phyloP scores from a whole-genome alignment of 1,284 basidiomycete species.

The Pseudozyma thailandica region DNA sequence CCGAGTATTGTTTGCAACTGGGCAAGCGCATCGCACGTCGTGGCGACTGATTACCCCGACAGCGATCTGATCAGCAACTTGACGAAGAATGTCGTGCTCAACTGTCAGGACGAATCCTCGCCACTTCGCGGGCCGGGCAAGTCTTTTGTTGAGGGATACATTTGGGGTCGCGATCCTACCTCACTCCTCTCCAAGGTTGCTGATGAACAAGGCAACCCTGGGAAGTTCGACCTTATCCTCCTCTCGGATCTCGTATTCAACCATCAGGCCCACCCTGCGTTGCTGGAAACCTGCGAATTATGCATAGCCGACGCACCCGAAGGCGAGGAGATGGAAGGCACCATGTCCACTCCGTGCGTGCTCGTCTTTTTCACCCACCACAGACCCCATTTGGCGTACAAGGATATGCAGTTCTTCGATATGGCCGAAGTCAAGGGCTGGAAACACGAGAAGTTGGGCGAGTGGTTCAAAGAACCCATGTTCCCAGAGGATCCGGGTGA shows the following conservation, averaged over 20 bases:
- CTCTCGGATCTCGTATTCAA: constrained; percentile 91
- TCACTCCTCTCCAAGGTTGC: constrained; percentile 72
- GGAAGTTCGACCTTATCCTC: constrained; percentile 81
- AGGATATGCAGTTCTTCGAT: constrained; percentile 85
- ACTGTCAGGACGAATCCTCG: constrained; percentile 70
- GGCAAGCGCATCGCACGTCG: constrained; percentile 71
- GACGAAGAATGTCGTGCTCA: constrained; percentile 75
- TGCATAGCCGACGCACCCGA: constrained; percentile 63
- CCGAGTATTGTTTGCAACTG: constrained; percentile 71
- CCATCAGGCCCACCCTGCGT: constrained; percentile 79
- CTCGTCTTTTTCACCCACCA: constrained; percentile 95
- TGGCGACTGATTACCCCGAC: constrained; percentile 94
- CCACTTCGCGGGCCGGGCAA: constrained; percentile 31
- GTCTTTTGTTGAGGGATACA: constrained; percentile 75
- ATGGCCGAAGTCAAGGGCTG: constrained; percentile 78
- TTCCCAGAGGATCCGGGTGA: constrained; percentile 61
- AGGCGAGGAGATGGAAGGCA: constrained; percentile 14
- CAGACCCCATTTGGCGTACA: constrained; percentile 80
- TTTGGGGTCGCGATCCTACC: constrained; percentile 82
- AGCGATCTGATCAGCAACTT: constrained; percentile 81
- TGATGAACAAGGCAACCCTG: constrained; percentile 20
- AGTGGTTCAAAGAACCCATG: constrained; percentile 72
- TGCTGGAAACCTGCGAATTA: constrained; percentile 79
- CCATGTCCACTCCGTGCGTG: constrained; percentile 71
- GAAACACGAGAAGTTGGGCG: constrained; percentile 79